Evolutionary conservation across 176 grass and related monocot genomes (phyloP).

Genomic region (Melocanna baccifera): DNA sequence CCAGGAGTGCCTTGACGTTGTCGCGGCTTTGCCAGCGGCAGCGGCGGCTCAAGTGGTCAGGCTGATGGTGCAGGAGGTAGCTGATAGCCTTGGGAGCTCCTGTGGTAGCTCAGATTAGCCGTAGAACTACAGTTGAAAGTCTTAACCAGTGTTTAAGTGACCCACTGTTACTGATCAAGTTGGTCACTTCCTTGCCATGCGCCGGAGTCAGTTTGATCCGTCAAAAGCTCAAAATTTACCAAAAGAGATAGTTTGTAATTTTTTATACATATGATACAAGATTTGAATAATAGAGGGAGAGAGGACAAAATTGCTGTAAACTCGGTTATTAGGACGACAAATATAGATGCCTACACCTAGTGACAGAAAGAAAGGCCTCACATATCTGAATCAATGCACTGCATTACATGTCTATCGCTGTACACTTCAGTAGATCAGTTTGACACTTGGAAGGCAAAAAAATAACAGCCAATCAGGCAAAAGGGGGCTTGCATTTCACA

Average conservation of each 20-base stretch:
- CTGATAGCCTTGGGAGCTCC: constrained; percentile 51
- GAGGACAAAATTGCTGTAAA: neutral
- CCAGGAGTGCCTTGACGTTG: constrained; percentile 76
- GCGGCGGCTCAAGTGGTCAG: constrained; percentile 41
- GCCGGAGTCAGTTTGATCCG: neutral
- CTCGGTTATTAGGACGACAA: neutral
- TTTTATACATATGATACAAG: neutral
- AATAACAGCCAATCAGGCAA: neutral
- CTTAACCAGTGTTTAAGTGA: neutral
- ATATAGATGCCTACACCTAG: neutral
- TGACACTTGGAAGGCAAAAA: neutral
- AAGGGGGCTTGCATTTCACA: constrained; percentile 12
- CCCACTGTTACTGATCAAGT: constrained; percentile 10
- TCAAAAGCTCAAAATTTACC: neutral
- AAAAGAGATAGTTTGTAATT: neutral
- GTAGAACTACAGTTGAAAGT: neutral
- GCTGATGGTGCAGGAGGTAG: constrained; percentile 56
- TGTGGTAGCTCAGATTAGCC: constrained; percentile 61
- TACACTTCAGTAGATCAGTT: neutral
- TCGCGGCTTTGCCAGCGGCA: neutral
- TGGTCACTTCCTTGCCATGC: neutral
- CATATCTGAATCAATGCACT: too few species aligned
- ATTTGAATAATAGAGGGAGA: neutral
- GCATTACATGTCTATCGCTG: neutral
- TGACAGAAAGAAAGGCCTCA: too few species aligned